phyloP scores from a whole-genome alignment of 2,329 filamentous ascomycete species.

The Apiospora hydei region DNA sequence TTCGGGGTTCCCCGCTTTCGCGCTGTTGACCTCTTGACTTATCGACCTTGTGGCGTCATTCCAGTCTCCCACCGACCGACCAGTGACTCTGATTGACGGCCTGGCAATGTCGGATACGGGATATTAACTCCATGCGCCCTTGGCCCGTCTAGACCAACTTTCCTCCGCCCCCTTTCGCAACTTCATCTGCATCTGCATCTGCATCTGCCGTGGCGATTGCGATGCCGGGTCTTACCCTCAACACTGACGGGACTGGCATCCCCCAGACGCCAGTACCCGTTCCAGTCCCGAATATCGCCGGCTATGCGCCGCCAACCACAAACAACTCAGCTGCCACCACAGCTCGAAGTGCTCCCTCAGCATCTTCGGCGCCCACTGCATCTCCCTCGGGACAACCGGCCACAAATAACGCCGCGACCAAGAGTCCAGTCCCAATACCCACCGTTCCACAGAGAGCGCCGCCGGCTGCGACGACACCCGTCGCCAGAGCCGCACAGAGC shows the following conservation, averaged over 20 bases:
- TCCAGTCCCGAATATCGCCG: slow-evolving; percentile 25
- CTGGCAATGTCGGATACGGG: not conserved
- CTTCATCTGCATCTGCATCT: not conserved
- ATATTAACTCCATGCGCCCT: not conserved
- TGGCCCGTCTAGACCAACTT: not conserved
- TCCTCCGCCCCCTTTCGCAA: not conserved
- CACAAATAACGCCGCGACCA: not conserved
- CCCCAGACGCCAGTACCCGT: slow-evolving; percentile 26
- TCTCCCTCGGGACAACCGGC: not conserved
- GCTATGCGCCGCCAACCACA: not conserved
- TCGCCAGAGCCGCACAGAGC: slow-evolving; percentile 34
- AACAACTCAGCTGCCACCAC: not conserved
- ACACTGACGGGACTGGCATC: slow-evolving; percentile 35
- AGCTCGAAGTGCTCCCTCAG: not conserved
- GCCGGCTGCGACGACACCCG: not conserved
- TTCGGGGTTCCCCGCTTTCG: slow-evolving; percentile 2
- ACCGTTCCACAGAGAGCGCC: slow-evolving; percentile 21
- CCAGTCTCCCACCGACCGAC: not conserved
- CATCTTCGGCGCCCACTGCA: not conserved
- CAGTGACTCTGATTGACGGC: not conserved
- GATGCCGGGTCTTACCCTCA: slow-evolving; percentile 42
- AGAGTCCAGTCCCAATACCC: slow-evolving; percentile 15
- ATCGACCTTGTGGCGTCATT: slow-evolving; percentile 10
- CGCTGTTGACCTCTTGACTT: not conserved
- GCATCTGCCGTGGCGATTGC: not conserved